Evolutionary conservation across 1,139 yeast genomes (phyloP).

Genomic region (Diutina pseudorugosa): DNA sequence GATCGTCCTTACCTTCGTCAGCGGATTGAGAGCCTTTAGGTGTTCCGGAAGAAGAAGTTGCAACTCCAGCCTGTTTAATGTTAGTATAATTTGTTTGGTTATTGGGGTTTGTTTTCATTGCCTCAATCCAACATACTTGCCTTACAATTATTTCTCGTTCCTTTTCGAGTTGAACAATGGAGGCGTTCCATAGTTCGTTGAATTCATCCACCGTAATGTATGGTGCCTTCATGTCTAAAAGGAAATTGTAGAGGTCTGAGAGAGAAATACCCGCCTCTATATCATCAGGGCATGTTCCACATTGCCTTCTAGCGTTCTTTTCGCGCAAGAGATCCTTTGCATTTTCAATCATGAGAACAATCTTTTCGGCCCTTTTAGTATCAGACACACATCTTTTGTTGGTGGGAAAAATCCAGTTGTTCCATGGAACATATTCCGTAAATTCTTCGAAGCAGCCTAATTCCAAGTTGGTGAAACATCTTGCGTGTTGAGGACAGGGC

Average conservation of each 20-base stretch:
- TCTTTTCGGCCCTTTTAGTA: conserved; percentile 55
- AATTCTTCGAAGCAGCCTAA: conserved; percentile 64
- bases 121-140: conserved; percentile 21
- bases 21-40: conserved; percentile 21
- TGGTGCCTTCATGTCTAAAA: conserved; percentile 45
- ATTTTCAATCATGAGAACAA: conserved; percentile 55
- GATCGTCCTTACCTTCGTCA: conserved; percentile 17
- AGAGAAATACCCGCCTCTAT: conserved; percentile 39
- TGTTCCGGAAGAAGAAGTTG: conserved; percentile 10
- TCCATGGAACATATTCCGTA: conserved; percentile 42
- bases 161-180: conserved; percentile 48
- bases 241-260: conserved; percentile 45
- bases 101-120: not conserved
- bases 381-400: conserved; percentile 59
- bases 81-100: conserved; percentile 7
- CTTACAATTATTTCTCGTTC: conserved; percentile 79
- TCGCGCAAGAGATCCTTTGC: conserved; percentile 56
- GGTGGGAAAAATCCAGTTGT: conserved; percentile 42
- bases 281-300: conserved; percentile 41
- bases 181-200: conserved; percentile 68
- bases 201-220: conserved; percentile 62
- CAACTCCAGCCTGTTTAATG: conserved; percentile 17
- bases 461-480: conserved; percentile 49
- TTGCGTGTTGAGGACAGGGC: conserved; percentile 73
- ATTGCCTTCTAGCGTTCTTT: conserved; percentile 55